These are phyloP conservation scores for Jacaranda copaia DNA, from an alignment of 257 asterid genomes.

Conservation along the genomic window DNA sequence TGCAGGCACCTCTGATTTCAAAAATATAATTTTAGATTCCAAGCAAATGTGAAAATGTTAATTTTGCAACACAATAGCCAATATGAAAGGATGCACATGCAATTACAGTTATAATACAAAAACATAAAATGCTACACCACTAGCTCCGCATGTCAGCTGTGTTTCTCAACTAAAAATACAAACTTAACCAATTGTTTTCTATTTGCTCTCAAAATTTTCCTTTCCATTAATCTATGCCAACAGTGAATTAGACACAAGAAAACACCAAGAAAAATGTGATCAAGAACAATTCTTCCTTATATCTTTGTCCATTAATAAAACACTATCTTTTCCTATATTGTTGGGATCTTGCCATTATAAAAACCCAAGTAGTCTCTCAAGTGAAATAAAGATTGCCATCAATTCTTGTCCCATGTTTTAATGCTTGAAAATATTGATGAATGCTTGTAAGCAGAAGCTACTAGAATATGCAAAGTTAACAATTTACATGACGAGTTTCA, in stretches of 20 bases:
- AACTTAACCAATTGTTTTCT: not conserved
- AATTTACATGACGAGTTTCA: not conserved
- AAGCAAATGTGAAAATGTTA: not conserved
- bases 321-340: not conserved
- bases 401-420: not conserved
- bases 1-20: slow-evolving; percentile 53
- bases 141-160: not conserved
- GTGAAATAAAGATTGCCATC: not conserved
- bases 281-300: not conserved
- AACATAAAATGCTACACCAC: not conserved
- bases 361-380: not conserved
- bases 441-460: not conserved
- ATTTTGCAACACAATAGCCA: not conserved
- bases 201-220: not conserved
- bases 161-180: not conserved
- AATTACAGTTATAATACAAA: not conserved
- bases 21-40: slow-evolving; percentile 28
- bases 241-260: not conserved
- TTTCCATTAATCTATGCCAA: not conserved
- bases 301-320: not conserved
- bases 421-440: not conserved
- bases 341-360: not conserved
- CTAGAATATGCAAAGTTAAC: not conserved
- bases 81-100: not conserved
- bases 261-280: not conserved